Conservation (phyloP, 1,284 basidiomycete genomes). For the Cutaneotrichosporon daszewskae region DNA sequence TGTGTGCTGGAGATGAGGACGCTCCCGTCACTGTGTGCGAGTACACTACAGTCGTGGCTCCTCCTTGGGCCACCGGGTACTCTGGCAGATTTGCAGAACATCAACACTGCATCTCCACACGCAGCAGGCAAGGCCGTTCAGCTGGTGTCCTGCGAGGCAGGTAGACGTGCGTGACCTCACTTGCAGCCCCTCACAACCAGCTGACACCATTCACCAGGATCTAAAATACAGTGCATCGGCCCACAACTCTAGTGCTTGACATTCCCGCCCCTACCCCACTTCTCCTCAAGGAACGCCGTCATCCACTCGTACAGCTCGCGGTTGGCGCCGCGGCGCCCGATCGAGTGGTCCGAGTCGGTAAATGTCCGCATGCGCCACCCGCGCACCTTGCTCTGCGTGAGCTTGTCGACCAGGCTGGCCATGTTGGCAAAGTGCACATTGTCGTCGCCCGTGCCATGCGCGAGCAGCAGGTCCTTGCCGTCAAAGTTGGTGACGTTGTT, state of each 20-base stretch:
- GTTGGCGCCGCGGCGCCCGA: conserved; percentile 66
- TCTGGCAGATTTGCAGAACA: no score
- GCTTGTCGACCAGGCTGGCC: conserved; percentile 83
- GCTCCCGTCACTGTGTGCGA: no score
- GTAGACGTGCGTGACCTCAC: no score
- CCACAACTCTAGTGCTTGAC: conserved; percentile 17
- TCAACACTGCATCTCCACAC: no score
- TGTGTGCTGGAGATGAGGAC: no score
- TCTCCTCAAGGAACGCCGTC: conserved; percentile 73
- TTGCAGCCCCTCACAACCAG: no score
- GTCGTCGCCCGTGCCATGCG: conserved; percentile 89
- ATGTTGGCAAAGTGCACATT: conserved; percentile 90
- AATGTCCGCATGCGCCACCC: conserved; percentile 91
- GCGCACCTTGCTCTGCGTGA: conserved; percentile 69
- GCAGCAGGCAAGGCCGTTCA: no score
- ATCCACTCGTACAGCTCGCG: conserved; percentile 83
- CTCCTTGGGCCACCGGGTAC: no score
- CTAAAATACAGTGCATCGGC: no score
- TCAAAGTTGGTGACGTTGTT: conserved; percentile 78
- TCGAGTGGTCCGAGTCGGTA: conserved; percentile 89
- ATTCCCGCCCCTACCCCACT: conserved; percentile 80
- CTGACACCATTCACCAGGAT: no score
- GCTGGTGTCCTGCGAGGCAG: no score
- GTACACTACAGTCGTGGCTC: no score
- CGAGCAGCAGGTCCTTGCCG: conserved; percentile 68